A percentile compares a stretch with the other conserved stretches of the same genome.
Conservation (phyloP, 2,329 filamentous ascomycete genomes). For the Tolypocladium cylindrosporum region DNA sequence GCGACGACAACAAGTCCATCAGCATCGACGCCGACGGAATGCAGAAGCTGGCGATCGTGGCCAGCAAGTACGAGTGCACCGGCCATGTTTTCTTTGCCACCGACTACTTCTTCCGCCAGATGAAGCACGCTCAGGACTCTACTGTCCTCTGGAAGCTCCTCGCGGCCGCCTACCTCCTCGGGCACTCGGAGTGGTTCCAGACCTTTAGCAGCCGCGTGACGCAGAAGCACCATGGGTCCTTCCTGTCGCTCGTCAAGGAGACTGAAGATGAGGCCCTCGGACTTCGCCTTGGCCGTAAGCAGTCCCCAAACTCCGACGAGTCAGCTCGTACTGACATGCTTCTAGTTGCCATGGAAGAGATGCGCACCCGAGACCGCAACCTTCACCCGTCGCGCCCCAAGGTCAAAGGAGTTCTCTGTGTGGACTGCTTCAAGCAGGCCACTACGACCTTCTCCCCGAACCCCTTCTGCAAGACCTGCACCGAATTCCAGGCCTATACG, state of each 20-base stretch:
- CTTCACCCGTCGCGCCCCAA: background rate
- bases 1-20: background rate
- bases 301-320: background rate
- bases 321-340: background rate
- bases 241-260: background rate
- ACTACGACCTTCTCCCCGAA: background rate
- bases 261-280: background rate
- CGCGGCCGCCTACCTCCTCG: background rate
- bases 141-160: background rate
- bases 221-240: background rate
- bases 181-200: background rate
- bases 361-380: background rate
- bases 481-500: no score
- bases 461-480: background rate
- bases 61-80: background rate
- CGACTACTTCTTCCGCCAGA: background rate
- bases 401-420: background rate
- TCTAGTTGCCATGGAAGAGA: background rate
- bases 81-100: background rate
- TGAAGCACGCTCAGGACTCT: background rate
- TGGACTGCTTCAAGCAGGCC: background rate
- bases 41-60: background rate
- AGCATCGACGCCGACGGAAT: background rate
- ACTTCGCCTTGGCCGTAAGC: background rate
- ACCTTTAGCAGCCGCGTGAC: background rate